A percentile compares a stretch with the other conserved stretches of the same genome.
phyloP scores from a whole-genome alignment of 1,284 basidiomycete species.

The Neolentinus lepideus region DNA sequence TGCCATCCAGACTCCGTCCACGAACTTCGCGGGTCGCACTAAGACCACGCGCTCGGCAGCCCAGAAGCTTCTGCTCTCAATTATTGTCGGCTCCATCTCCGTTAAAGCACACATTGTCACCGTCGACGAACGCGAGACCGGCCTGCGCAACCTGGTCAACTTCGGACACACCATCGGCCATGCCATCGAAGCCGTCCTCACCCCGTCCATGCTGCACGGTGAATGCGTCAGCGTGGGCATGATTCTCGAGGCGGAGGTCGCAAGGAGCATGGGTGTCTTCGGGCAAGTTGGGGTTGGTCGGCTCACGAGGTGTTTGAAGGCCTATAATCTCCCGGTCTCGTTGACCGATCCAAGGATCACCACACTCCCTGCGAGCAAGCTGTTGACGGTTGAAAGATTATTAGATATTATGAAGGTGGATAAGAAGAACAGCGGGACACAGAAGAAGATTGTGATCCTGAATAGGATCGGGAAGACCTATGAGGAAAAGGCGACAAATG shows the following conservation, averaged over 20 bases:
- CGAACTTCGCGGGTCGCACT: conserved; percentile 53
- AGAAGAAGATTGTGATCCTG: conserved; percentile 93
- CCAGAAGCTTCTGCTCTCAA: conserved; percentile 68
- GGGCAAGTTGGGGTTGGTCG: conserved; percentile 87
- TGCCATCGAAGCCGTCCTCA: conserved; percentile 91
- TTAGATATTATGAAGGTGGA: conserved; percentile 93
- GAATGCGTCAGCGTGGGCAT: conserved; percentile 93
- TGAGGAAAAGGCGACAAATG: conserved; percentile 87
- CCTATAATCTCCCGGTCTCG: conserved; percentile 82
- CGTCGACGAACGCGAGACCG: conserved; percentile 91
- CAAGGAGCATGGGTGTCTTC: conserved; percentile 81
- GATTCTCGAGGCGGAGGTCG: conserved; percentile 90
- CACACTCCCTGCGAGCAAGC: conserved; percentile 60
- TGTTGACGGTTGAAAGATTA: conserved; percentile 76
- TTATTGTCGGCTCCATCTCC: conserved; percentile 83
- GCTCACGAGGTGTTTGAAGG: conserved; percentile 76
- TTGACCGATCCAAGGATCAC: conserved; percentile 72
- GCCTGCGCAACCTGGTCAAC: conserved; percentile 94
- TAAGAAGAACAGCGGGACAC: conserved; percentile 93
- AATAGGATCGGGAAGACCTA: conserved; percentile 87
- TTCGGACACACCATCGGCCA: conserved; percentile 97
- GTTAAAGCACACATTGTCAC: conserved; percentile 96
- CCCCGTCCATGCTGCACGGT: conserved; percentile 87
- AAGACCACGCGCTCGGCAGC: conserved; percentile 64
- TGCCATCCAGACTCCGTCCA: conserved; percentile 72